Conservation (phyloP, 2,329 filamentous ascomycete genomes). For the Helotiales sp. region DNA sequence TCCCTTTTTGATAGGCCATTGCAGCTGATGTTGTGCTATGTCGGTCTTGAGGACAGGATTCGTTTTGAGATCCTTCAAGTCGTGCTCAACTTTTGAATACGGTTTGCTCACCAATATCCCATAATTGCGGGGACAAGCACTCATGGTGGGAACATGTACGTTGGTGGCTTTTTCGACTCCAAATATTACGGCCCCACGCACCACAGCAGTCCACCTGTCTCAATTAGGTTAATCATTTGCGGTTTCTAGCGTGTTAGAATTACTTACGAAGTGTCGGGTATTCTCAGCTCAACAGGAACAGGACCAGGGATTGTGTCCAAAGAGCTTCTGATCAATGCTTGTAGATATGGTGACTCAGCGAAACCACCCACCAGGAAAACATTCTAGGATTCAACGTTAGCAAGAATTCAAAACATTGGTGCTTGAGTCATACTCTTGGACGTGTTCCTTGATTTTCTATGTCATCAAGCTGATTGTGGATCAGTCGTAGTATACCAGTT, state of each 20-base stretch:
- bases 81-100: conserved; percentile 2
- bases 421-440: neutral
- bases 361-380: conserved; percentile 23
- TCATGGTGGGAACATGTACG: conserved; percentile 17
- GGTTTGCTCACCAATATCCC: conserved; percentile 18
- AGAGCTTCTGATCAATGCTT: neutral
- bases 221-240: neutral
- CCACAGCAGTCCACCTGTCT: conserved; percentile 8
- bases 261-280: conserved; percentile 14
- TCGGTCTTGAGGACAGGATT: neutral
- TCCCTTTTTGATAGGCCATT: conserved; percentile 16
- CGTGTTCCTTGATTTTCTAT: neutral
- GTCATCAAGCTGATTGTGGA: conserved; percentile 22
- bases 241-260: neutral
- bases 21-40: conserved; percentile 10
- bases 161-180: conserved; percentile 25
- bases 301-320: neutral
- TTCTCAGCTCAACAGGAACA: conserved; percentile 1
- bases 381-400: neutral
- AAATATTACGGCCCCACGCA: conserved; percentile 23
- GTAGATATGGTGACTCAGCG: conserved; percentile 23
- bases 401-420: neutral
- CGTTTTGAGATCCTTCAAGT: neutral
- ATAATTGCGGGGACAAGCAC: conserved; percentile 23
- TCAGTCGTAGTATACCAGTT: conserved; percentile 22